phyloP scores from a whole-genome alignment of 148 eudicot species.

The Silene uniflora region DNA sequence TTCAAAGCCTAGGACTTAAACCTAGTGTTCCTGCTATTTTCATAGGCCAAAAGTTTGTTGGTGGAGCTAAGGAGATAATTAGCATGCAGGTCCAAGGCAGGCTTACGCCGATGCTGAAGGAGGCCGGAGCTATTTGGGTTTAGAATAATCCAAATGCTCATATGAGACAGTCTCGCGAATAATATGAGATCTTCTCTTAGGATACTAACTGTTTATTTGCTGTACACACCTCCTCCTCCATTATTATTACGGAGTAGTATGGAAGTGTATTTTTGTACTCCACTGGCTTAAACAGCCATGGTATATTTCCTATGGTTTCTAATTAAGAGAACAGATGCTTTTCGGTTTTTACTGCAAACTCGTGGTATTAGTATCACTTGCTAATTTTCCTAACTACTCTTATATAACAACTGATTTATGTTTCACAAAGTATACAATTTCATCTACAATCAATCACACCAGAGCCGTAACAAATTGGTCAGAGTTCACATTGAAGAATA shows the following conservation, averaged over 20 bases:
- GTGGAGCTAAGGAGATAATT: constrained; percentile 68
- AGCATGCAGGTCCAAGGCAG: constrained; percentile 60
- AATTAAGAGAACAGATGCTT: not conserved
- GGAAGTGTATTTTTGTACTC: not conserved
- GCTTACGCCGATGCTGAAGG: constrained; percentile 41
- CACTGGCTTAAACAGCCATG: constrained; percentile 1
- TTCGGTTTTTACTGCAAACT: not conserved
- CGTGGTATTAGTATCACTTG: not conserved
- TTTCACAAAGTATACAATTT: not conserved
- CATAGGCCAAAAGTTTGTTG: constrained; percentile 52
- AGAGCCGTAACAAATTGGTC: not conserved
- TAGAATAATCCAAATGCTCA: constrained; percentile 25
- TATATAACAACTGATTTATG: not conserved
- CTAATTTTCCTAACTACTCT: not conserved
- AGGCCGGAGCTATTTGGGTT: constrained; percentile 61
- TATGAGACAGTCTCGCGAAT: not conserved
- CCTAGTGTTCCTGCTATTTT: constrained; percentile 59
- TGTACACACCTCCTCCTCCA: not conserved
- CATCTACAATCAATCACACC: not conserved
- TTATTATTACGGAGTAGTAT: not conserved
- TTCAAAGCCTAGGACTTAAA: constrained; percentile 38
- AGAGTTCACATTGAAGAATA: not conserved
- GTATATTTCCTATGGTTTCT: not conserved
- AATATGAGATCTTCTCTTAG: not conserved
- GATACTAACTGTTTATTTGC: not conserved